Conservation (phyloP, 768 basidiomycete species). For the Boletales sp. region DNA sequence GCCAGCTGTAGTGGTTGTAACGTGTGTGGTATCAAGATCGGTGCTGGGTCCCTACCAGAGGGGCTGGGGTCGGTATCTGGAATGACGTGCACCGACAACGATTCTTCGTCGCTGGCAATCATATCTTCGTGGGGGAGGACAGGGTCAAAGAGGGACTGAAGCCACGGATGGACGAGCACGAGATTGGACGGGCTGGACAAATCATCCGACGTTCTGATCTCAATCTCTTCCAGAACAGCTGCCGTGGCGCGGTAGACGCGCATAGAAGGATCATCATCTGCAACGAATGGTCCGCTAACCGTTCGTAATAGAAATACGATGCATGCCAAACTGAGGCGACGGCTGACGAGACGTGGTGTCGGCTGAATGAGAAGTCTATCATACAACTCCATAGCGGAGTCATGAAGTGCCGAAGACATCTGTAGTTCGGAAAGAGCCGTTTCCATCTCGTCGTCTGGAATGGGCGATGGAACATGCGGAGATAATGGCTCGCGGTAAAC, state of each 20-base stretch:
- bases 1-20: neutral
- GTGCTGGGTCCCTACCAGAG: neutral
- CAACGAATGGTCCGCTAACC: constrained; percentile 4
- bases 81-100: neutral
- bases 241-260: constrained; percentile 14
- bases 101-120: constrained; percentile 10
- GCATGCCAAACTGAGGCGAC: constrained; percentile 12
- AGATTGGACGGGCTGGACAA: constrained; percentile 4
- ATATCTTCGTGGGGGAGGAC: constrained; percentile 18
- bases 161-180: constrained; percentile 20
- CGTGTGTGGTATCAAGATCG: neutral
- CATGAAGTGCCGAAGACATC: neutral
- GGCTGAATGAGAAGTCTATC: constrained; percentile 10
- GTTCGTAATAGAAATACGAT: constrained; percentile 11
- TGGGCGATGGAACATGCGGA: constrained; percentile 4
- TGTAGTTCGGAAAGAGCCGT: constrained; percentile 1
- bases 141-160: constrained; percentile 12
- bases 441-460: constrained; percentile 11
- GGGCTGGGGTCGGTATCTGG: neutral
- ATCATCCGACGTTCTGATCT: constrained; percentile 12
- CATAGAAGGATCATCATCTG: neutral
- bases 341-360: constrained; percentile 13
- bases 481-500: constrained; percentile 11
- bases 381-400: constrained; percentile 10
- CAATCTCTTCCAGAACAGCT: constrained; percentile 3